phyloP scores from a whole-genome alignment of 1,284 basidiomycete species.

The Ceratobasidium papillatum region DNA sequence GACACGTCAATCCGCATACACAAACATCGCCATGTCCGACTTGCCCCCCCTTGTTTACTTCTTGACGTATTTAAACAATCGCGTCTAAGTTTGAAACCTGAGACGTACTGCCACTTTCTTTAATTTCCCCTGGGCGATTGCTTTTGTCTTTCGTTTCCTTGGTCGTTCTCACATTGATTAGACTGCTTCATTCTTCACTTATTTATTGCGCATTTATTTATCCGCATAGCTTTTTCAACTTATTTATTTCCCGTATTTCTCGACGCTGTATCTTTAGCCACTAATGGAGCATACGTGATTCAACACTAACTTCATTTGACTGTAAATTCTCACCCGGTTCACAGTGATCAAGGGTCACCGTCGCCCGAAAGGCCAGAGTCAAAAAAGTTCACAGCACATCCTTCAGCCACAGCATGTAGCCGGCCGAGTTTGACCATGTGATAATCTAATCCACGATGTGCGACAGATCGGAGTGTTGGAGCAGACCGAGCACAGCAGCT shows the following conservation, averaged over 20 bases:
- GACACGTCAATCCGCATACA: conserved; percentile 31
- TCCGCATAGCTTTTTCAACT: not conserved
- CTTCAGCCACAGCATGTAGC: not conserved
- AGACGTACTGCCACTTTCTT: not conserved
- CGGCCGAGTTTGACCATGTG: not conserved
- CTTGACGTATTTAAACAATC: conserved; percentile 35
- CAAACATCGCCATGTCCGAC: conserved; percentile 34
- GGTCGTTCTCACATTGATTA: not conserved
- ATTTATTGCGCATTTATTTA: not conserved
- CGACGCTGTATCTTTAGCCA: too few species aligned
- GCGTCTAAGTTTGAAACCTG: not conserved
- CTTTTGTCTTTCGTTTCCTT: not conserved
- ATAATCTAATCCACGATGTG: not conserved
- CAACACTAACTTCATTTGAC: too few species aligned
- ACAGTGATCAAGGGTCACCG: too few species aligned
- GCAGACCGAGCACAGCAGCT: too few species aligned
- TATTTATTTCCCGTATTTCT: not conserved
- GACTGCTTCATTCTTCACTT: not conserved
- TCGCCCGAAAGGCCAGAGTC: not conserved
- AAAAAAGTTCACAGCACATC: not conserved
- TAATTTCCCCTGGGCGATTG: not conserved
- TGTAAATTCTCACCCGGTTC: too few species aligned
- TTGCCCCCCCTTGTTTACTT: conserved; percentile 33
- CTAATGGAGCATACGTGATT: too few species aligned
- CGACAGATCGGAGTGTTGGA: too few species aligned